Evolutionary conservation across 2,329 filamentous ascomycete species (phyloP).

Genomic region (Didymella keratinophila): DNA sequence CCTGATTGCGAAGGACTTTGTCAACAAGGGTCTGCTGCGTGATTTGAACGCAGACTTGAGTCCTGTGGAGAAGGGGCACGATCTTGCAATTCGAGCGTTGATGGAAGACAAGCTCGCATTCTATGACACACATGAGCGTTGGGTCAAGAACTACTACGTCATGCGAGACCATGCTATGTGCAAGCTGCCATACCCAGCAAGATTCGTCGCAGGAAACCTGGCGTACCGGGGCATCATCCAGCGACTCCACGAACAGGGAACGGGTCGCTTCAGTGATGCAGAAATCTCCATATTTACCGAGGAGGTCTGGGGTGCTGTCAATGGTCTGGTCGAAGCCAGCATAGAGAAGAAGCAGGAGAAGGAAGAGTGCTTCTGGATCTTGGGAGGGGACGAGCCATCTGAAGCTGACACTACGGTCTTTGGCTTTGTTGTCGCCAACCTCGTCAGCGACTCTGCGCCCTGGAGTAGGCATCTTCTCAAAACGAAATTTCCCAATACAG

Average conservation of each 20-base stretch:
- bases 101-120: slow-evolving; percentile 70
- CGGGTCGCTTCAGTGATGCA: slow-evolving; percentile 58
- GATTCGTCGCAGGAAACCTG: slow-evolving; percentile 60
- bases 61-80: slow-evolving; percentile 53
- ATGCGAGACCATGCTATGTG: slow-evolving; percentile 64
- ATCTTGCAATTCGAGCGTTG: slow-evolving; percentile 62
- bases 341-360: slow-evolving; percentile 41
- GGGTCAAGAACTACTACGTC: slow-evolving; percentile 66
- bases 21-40: slow-evolving; percentile 51
- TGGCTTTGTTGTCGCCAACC: slow-evolving; percentile 63
- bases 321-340: slow-evolving; percentile 53
- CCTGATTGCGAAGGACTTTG: slow-evolving; percentile 61
- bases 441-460: slow-evolving; percentile 63
- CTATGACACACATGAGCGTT: slow-evolving; percentile 62
- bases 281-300: slow-evolving; percentile 58
- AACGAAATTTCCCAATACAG: slow-evolving; percentile 56
- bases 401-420: slow-evolving; percentile 67
- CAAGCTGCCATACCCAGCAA: slow-evolving; percentile 61
- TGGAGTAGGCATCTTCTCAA: slow-evolving; percentile 56
- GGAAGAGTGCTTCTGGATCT: slow-evolving; percentile 62
- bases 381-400: slow-evolving; percentile 62
- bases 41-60: slow-evolving; percentile 60
- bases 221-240: slow-evolving; percentile 54
- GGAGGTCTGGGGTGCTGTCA: slow-evolving; percentile 65
- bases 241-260: slow-evolving; percentile 66